Conservation (phyloP, 805 yeast species). For the Yarrowia divulgata region DNA sequence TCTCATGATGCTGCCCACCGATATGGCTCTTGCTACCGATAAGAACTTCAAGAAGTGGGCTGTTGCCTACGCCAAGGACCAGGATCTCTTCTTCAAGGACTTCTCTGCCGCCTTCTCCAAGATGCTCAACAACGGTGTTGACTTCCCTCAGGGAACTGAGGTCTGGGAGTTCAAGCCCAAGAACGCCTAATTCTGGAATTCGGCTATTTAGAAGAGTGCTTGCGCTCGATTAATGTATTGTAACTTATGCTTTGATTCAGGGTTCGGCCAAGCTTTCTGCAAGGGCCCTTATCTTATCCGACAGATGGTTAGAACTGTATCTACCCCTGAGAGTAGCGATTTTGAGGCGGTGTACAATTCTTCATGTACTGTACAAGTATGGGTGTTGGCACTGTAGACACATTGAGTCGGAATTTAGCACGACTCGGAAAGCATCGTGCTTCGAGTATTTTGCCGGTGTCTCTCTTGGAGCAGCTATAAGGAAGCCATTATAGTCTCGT, state of each 20-base stretch:
- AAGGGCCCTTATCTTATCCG: background rate
- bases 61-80: slow-evolving; percentile 65
- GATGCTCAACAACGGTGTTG: slow-evolving; percentile 72
- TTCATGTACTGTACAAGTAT: too few species aligned
- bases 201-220: slow-evolving; percentile 10
- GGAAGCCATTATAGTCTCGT: too few species aligned
- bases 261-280: slow-evolving; percentile 5
- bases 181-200: slow-evolving; percentile 18
- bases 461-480: too few species aligned
- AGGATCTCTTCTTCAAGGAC: slow-evolving; percentile 63
- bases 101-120: slow-evolving; percentile 70
- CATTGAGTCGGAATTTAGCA: too few species aligned
- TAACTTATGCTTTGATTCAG: slow-evolving; percentile 10
- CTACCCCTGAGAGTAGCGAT: too few species aligned
- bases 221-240: slow-evolving; percentile 32
- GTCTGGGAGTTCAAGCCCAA: slow-evolving; percentile 37
- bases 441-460: too few species aligned
- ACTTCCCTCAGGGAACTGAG: slow-evolving; percentile 50
- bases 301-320: background rate
- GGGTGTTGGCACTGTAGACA: too few species aligned
- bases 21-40: slow-evolving; percentile 67
- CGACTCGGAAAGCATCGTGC: too few species aligned
- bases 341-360: too few species aligned
- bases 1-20: slow-evolving; percentile 83
- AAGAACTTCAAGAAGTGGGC: slow-evolving; percentile 65